Evolutionary conservation across 208 protist genomes (phyloP), one percentile per base, ranked within the genome.

Genomic region (Leptomonas pyrrhocoris): DNA sequence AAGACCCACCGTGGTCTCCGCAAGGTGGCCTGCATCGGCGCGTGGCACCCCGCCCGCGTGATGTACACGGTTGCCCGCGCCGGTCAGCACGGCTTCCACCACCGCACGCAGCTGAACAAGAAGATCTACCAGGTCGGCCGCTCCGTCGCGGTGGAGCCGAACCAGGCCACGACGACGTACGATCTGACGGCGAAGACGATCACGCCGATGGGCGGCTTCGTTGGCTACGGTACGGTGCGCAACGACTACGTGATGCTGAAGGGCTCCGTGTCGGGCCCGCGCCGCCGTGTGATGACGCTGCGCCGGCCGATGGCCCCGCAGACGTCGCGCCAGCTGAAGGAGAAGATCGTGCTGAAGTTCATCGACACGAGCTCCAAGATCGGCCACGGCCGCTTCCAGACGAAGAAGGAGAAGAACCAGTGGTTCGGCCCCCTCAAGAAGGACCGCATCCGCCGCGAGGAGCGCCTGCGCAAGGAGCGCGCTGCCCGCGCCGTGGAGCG

Each of bases 321-420:
- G 71, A 98, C 94, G 27, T 90, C 65, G 21, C 84, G 97, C 64
- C 64, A 71, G 46, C 86, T 95, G 27, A 84, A 84, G 59, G 98
- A 99, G 87, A 86, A 98, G 83, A 96, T 98, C 79, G 77, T 50
- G 38, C 85, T 95, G 51, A 99, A 99, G 94, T 99, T 99, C 92
- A 99, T 99, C 85, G 98, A 99, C 85, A 99, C 99, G 45, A 98
- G 98, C 34, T 98, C 96, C 70, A 99, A 99, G 94, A 94, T 99
- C 27, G 99, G 99, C 63, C 97, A 99, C 82, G 99, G 99, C 78
- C 89, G 98, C 73, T 99, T 99, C 98, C 99, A 99, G 93, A 99
- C 99, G 46, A 65, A 84, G 54, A 94, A 89, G 58, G 99, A 99
- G 89, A 99, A 99, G 93, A 81, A 57, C 46, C 93, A 98, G 76